A percentile compares a stretch with the other conserved stretches of the same genome.
phyloP scores from a whole-genome alignment of 2,329 filamentous ascomycete genomes.

The Apiospora phragmitis region DNA sequence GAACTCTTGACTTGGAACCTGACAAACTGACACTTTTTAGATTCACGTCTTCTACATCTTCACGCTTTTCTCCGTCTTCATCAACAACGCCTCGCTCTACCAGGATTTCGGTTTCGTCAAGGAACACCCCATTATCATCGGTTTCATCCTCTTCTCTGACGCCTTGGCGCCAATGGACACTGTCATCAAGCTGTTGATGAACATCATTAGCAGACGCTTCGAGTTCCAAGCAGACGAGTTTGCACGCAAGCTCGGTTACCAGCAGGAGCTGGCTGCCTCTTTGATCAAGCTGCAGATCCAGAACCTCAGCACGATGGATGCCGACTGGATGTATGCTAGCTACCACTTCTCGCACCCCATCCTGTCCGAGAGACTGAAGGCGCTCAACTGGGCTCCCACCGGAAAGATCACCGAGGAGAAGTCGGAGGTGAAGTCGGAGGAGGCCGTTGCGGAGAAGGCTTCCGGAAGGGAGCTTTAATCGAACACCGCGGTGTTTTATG shows the following conservation, averaged over 20 bases:
- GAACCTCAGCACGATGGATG: conserved; percentile 98
- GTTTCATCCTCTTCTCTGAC: conserved; percentile 96
- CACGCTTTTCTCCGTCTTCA: conserved; percentile 92
- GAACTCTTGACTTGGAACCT: background rate
- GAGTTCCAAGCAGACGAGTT: conserved; percentile 97
- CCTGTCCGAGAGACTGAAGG: conserved; percentile 87
- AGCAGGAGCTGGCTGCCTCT: conserved; percentile 77
- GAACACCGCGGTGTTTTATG: background rate
- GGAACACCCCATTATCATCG: conserved; percentile 89
- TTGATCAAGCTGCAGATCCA: conserved; percentile 98
- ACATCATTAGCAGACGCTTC: conserved; percentile 89
- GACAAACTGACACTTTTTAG: conserved; percentile 46
- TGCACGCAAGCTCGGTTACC: conserved; percentile 81
- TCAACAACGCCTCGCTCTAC: conserved; percentile 93
- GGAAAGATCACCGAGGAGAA: conserved; percentile 51
- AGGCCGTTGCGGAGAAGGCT: conserved; percentile 62
- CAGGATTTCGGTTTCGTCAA: conserved; percentile 84
- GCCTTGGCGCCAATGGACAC: conserved; percentile 93
- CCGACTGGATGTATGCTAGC: conserved; percentile 96
- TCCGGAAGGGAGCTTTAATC: conserved; percentile 64
- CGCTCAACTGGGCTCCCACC: conserved; percentile 80
- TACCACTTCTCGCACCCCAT: conserved; percentile 99
- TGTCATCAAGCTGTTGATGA: conserved; percentile 94
- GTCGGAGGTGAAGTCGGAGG: conserved; percentile 44
- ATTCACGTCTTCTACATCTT: conserved; percentile 97